A percentile compares a stretch with the other conserved stretches of the same genome.
Conservation (phyloP, 1,139 yeast genomes). For the Citeromyces siamensis region DNA sequence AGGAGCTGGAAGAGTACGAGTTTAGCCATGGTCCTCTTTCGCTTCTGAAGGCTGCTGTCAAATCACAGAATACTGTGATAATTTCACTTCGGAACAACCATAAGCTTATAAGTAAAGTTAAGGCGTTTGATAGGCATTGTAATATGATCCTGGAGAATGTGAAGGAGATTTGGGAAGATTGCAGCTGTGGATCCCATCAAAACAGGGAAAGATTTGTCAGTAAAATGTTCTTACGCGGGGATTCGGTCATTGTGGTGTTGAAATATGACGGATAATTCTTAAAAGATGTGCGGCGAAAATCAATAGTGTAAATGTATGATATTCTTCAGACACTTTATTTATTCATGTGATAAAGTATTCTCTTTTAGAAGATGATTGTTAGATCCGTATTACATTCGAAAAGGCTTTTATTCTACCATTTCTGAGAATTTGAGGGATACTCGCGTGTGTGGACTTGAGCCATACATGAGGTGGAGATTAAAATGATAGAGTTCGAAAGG, state of each 20-base stretch:
- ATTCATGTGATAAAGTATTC: no score
- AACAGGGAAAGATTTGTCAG: slow-evolving; percentile 78
- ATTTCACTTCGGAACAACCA: slow-evolving; percentile 91
- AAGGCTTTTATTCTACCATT: no score
- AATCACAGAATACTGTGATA: slow-evolving; percentile 63
- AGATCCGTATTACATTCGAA: no score
- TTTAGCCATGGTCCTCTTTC: slow-evolving; percentile 88
- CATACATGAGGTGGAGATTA: no score
- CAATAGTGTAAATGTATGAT: no score
- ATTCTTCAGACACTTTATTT: no score
- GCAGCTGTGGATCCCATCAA: slow-evolving; percentile 50
- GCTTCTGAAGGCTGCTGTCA: slow-evolving; percentile 68
- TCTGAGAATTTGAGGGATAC: no score
- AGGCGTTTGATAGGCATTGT: slow-evolving; percentile 94
- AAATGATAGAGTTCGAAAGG: no score
- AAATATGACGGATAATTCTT: slow-evolving; percentile 23
- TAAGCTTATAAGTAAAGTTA: slow-evolving; percentile 77
- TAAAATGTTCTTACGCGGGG: slow-evolving; percentile 90
- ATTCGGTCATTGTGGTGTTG: slow-evolving; percentile 78
- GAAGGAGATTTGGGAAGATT: slow-evolving; percentile 43
- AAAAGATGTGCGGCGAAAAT: neutral
- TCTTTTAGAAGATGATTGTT: no score
- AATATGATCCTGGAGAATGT: slow-evolving; percentile 89
- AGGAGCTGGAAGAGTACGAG: slow-evolving; percentile 80
- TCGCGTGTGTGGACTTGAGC: no score